phyloP scores from a whole-genome alignment of 495 filamentous ascomycete species.

The Rostrohypoxylon terebratum region DNA sequence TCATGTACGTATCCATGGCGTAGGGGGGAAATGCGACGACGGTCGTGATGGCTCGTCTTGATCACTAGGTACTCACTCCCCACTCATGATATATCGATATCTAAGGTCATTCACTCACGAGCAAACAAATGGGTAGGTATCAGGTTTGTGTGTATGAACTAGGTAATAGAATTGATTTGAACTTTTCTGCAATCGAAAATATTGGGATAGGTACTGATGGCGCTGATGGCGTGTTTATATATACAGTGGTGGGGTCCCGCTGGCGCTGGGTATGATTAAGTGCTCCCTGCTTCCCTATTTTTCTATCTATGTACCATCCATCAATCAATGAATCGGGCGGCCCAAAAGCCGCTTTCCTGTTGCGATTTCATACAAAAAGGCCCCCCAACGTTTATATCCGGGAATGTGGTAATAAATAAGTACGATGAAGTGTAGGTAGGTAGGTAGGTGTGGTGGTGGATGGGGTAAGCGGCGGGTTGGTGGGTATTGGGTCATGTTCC shows the following conservation, averaged over 20 bases:
- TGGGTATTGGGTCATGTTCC: neutral
- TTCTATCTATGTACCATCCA: constrained; percentile 28
- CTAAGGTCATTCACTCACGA: neutral
- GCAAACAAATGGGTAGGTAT: neutral
- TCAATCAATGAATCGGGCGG: neutral
- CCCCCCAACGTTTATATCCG: constrained; percentile 13
- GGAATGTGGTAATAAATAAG: constrained; percentile 13
- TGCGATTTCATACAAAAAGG: neutral
- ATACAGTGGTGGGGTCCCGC: constrained; percentile 15
- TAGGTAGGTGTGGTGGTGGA: neutral
- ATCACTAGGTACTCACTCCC: neutral
- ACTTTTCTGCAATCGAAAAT: constrained; percentile 5
- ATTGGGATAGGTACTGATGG: neutral
- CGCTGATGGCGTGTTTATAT: constrained; percentile 18
- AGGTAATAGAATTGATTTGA: neutral
- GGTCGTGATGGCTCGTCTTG: neutral
- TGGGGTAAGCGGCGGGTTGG: too few relatives aligned
- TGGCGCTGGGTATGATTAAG: constrained; percentile 27
- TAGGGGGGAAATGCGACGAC: neutral
- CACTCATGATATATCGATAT: too few relatives aligned
- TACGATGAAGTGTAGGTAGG: neutral
- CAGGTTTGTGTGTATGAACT: neutral
- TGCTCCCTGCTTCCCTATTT: neutral
- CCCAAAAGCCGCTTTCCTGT: neutral
- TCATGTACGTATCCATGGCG: neutral